Percentiles rank a stretch among this genome's conserved stretches.
phyloP scores from a whole-genome alignment of 768 basidiomycete genomes.

The Hysterangium stoloniferum region DNA sequence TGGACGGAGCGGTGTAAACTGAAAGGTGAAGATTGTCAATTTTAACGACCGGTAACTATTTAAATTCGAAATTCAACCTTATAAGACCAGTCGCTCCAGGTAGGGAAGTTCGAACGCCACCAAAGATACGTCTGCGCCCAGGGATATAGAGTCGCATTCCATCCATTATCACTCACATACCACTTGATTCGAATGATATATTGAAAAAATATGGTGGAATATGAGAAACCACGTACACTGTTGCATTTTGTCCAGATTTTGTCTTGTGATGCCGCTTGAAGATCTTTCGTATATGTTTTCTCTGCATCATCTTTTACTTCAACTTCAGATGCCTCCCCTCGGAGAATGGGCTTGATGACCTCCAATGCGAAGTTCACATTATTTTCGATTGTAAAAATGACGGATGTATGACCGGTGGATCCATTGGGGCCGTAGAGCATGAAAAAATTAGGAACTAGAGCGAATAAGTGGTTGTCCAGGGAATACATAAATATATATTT shows the following conservation, averaged over 20 bases:
- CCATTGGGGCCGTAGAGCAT: neutral
- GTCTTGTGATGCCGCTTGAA: neutral
- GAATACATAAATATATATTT: neutral
- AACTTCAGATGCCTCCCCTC: neutral
- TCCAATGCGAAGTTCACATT: neutral
- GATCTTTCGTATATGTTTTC: neutral
- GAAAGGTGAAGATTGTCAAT: too few species aligned
- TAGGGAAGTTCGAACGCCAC: neutral
- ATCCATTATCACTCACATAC: neutral
- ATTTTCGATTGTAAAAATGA: slow-evolving; percentile 16
- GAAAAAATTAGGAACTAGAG: neutral
- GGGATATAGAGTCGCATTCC: neutral
- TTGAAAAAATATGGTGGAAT: too few species aligned
- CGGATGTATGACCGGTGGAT: slow-evolving; percentile 7
- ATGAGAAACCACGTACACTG: neutral
- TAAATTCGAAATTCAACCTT: too few species aligned
- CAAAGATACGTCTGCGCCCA: neutral
- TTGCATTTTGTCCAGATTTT: neutral
- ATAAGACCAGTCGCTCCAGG: neutral
- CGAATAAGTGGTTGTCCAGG: neutral
- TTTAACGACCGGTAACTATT: too few species aligned
- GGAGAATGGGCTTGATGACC: neutral
- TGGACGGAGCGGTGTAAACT: too few species aligned
- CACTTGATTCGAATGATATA: neutral
- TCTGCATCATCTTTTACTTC: neutral